A percentile compares a stretch with the other conserved stretches of the same genome.
Evolutionary conservation across 1,139 yeast species (phyloP).

Genomic region (Wickerhamiella infanticola): DNA sequence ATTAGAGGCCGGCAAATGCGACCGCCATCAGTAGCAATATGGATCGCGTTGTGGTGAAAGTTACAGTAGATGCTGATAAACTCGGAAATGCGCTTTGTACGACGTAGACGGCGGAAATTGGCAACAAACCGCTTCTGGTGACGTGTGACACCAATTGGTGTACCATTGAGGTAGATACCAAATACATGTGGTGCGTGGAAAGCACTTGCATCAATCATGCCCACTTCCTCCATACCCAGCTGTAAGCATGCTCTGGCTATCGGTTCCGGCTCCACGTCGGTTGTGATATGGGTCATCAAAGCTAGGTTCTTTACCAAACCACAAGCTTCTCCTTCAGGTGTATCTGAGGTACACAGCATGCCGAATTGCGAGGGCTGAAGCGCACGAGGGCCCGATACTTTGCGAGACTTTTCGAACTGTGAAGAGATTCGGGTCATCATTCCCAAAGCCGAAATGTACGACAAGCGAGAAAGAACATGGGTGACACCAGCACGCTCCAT

Average conservation of each 20-base stretch:
- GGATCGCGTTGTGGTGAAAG: slow-evolving; percentile 81
- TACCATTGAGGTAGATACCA: slow-evolving; percentile 87
- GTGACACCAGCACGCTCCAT: slow-evolving; percentile 99
- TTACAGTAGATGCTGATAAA: slow-evolving; percentile 85
- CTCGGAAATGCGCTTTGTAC: slow-evolving; percentile 76
- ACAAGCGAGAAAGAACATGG: slow-evolving; percentile 78
- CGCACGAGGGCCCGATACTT: slow-evolving; percentile 98
- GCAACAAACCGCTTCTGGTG: slow-evolving; percentile 70
- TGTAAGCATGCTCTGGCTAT: slow-evolving; percentile 58
- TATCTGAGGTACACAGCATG: slow-evolving; percentile 96
- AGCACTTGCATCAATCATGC: slow-evolving; percentile 68
- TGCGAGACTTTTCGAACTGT: slow-evolving; percentile 93
- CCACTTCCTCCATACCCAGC: slow-evolving; percentile 80
- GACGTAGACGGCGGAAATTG: slow-evolving; percentile 63
- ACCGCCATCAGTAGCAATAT: slow-evolving; percentile 98
- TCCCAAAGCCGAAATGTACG: slow-evolving; percentile 90
- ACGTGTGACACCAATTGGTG: slow-evolving; percentile 76
- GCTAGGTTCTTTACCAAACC: slow-evolving; percentile 95
- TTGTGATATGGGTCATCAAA: slow-evolving; percentile 95
- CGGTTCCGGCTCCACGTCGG: slow-evolving; percentile 94
- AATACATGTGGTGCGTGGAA: slow-evolving; percentile 62
- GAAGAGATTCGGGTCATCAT: slow-evolving; percentile 99
- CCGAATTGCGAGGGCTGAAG: slow-evolving; percentile 98
- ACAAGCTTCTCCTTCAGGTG: slow-evolving; percentile 99
- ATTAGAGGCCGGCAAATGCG: slow-evolving; percentile 94